A percentile compares a stretch with the other conserved stretches of the same genome.
Conservation (phyloP, 306 rosid genomes). For the Cyamopsis tetragonoloba region DNA sequence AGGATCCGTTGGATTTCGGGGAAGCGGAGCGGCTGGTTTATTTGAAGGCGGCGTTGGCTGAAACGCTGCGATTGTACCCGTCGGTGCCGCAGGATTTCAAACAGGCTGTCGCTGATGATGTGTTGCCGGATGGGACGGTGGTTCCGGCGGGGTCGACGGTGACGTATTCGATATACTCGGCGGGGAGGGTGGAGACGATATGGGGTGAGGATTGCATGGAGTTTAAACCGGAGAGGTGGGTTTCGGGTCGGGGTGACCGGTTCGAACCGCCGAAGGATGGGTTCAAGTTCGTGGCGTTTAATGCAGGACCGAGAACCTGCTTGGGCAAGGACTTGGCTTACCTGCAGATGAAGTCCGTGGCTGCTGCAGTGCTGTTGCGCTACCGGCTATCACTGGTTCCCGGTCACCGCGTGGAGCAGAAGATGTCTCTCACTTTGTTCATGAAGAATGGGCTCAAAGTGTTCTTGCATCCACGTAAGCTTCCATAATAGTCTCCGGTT, state of each 20-base stretch:
- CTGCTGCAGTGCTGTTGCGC: conserved; percentile 73
- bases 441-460: conserved; percentile 85
- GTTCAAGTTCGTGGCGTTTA: conserved; percentile 78
- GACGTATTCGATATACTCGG: conserved; percentile 86
- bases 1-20: conserved; percentile 66
- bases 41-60: conserved; percentile 74
- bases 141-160: conserved; percentile 86
- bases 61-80: conserved; percentile 78
- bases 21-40: conserved; percentile 69
- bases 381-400: conserved; percentile 72
- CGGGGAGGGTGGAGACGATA: conserved; percentile 65
- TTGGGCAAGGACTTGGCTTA: conserved; percentile 94
- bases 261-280: conserved; percentile 78
- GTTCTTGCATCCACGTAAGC: conserved; percentile 58
- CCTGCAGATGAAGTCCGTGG: conserved; percentile 91
- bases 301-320: conserved; percentile 92
- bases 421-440: conserved; percentile 86
- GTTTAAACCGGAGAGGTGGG: conserved; percentile 89
- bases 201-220: conserved; percentile 92
- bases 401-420: conserved; percentile 80
- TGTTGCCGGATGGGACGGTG: conserved; percentile 75
- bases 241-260: conserved; percentile 53
- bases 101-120: conserved; percentile 67
- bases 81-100: conserved; percentile 88
- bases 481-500: conserved; percentile 24